Percentiles rank a stretch among this genome's conserved stretches.
Conservation (phyloP, 139 green algal species). For the Dunaliella sp. region DNA sequence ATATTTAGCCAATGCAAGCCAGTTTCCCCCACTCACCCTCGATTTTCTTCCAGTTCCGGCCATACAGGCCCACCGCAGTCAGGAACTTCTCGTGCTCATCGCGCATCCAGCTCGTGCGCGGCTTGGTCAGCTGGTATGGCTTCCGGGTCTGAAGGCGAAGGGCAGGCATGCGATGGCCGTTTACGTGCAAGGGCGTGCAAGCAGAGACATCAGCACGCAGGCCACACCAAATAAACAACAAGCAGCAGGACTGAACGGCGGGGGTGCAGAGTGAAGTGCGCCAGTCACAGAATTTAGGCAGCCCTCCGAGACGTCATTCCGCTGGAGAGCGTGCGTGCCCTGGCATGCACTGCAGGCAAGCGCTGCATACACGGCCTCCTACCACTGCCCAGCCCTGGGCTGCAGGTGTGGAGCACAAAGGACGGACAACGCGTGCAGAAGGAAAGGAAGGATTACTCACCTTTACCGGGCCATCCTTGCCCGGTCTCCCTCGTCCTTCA, state of each 20-base stretch:
- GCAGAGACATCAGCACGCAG: background rate
- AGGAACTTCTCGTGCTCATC: slow-evolving; percentile 88
- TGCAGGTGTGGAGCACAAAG: background rate
- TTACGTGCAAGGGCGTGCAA: background rate
- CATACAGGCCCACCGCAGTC: slow-evolving; percentile 80
- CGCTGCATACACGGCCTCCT: no score
- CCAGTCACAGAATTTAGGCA: no score
- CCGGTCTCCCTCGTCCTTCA: no score
- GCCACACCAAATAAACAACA: background rate
- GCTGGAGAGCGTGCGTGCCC: no score
- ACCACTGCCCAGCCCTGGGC: background rate
- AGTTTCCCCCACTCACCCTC: slow-evolving; percentile 30
- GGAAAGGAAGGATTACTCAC: no score
- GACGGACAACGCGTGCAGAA: no score
- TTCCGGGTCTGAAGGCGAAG: slow-evolving; percentile 50
- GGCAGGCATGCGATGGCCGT: background rate
- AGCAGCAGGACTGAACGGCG: background rate
- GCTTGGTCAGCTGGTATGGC: slow-evolving; percentile 72
- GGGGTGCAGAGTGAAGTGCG: background rate
- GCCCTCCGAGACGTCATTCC: no score
- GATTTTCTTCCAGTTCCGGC: slow-evolving; percentile 51
- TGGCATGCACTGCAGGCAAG: no score
- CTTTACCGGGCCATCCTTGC: no score
- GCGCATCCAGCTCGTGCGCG: slow-evolving; percentile 81
- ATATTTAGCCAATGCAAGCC: background rate